Percentiles rank a stretch among this genome's conserved stretches.
Conservation (phyloP, 2,329 filamentous ascomycete species). For the Cytospora schulzeri region DNA sequence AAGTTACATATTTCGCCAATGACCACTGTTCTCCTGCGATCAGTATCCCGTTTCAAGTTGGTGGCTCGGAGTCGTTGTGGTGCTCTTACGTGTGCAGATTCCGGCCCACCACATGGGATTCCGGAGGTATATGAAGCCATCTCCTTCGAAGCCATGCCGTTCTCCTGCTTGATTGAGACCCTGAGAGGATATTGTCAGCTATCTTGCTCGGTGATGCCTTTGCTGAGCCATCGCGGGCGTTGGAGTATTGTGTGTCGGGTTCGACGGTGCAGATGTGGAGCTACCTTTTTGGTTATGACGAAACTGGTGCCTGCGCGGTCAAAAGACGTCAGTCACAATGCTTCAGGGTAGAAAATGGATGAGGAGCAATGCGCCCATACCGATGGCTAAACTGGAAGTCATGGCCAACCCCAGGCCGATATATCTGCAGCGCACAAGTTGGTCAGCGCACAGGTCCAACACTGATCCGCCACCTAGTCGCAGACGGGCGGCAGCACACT, state of each 20-base stretch:
- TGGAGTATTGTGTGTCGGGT: neutral
- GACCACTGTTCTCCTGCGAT: constrained; percentile 63
- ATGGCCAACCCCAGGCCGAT: constrained; percentile 77
- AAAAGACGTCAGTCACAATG: constrained; percentile 28
- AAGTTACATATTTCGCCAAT: constrained; percentile 96
- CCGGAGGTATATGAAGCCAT: constrained; percentile 90
- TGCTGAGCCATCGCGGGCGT: constrained; percentile 23
- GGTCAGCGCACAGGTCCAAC: constrained; percentile 37
- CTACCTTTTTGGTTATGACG: constrained; percentile 97
- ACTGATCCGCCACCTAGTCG: neutral
- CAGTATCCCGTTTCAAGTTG: constrained; percentile 4
- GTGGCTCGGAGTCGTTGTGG: constrained; percentile 11
- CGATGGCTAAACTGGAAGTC: constrained; percentile 74
- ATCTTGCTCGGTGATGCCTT: neutral
- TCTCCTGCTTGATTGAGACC: constrained; percentile 89
- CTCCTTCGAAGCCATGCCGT: constrained; percentile 92
- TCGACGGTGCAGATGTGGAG: constrained; percentile 28
- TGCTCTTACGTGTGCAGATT: constrained; percentile 76
- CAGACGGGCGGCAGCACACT: constrained; percentile 1
- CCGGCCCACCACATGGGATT: constrained; percentile 98
- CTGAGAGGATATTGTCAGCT: constrained; percentile 44
- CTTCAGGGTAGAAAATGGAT: neutral
- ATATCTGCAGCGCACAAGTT: constrained; percentile 56
- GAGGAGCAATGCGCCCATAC: constrained; percentile 47
- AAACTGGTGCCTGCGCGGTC: constrained; percentile 78